These are phyloP conservation scores for Neurospora africana DNA, from an alignment of 495 filamentous ascomycete genomes.

Conservation along the genomic window DNA sequence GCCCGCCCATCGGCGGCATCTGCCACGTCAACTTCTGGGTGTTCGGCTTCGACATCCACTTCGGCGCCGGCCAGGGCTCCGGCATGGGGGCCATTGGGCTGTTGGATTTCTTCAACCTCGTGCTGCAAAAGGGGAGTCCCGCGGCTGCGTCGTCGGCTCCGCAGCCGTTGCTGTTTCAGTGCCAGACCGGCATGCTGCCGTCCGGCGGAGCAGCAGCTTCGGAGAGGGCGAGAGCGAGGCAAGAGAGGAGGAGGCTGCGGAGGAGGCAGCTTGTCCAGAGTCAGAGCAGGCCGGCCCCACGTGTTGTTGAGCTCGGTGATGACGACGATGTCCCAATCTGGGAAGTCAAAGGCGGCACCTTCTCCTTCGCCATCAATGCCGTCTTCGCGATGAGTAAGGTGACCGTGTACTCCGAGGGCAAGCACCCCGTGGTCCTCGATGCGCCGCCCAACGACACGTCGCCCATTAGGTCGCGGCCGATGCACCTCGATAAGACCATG, in stretches of 20 bases:
- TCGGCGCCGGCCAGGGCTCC: conserved; percentile 18
- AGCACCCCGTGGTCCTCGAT: background rate
- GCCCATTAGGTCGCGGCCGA: background rate
- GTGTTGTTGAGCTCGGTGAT: too few relatives aligned
- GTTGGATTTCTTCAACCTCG: background rate
- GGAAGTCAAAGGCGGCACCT: conserved; percentile 1
- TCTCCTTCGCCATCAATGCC: background rate
- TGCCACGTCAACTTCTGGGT: conserved; percentile 37
- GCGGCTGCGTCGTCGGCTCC: too few relatives aligned
- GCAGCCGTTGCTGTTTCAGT: too few relatives aligned
- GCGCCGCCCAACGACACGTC: background rate
- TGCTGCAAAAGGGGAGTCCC: too few relatives aligned
- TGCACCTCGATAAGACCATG: conserved; percentile 3
- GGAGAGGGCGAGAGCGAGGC: background rate
- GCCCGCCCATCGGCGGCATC: conserved; percentile 26
- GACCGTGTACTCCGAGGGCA: too few relatives aligned
- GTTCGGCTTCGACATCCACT: conserved; percentile 32
- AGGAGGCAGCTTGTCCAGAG: background rate
- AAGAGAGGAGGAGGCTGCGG: background rate
- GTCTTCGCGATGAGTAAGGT: background rate
- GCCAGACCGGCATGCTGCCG: too few relatives aligned
- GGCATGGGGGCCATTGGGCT: background rate
- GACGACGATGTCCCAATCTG: background rate
- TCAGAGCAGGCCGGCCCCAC: background rate
- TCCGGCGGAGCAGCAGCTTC: background rate